phyloP scores from a whole-genome alignment of 441 rosid species.

The Gossypium trilobum region DNA sequence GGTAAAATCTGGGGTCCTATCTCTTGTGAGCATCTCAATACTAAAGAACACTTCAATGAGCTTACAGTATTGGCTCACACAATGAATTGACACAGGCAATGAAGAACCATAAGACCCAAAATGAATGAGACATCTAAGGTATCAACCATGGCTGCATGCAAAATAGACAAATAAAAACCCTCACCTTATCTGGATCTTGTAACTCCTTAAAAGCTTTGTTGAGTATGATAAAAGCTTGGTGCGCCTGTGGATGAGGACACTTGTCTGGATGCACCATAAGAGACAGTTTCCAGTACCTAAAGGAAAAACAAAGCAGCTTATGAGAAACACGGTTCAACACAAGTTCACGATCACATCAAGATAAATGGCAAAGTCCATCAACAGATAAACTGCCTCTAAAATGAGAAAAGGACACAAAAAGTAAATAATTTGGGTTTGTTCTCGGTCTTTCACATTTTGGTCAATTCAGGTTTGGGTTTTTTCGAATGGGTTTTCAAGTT shows the following conservation, averaged over 20 bases:
- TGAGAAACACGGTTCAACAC: conserved; percentile 5
- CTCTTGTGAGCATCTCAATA: background rate
- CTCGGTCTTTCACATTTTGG: background rate
- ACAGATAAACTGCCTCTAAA: background rate
- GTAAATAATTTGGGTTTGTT: background rate
- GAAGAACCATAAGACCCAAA: background rate
- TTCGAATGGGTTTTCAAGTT: background rate
- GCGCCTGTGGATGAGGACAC: conserved; percentile 88
- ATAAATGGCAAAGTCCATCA: background rate
- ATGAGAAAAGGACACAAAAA: background rate
- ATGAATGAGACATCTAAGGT: background rate
- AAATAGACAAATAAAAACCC: background rate
- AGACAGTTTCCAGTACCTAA: conserved; percentile 89
- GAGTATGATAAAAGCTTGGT: conserved; percentile 69
- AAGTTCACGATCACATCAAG: background rate
- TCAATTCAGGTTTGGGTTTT: background rate
- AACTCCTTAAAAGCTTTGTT: conserved; percentile 84
- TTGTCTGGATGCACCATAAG: conserved; percentile 94
- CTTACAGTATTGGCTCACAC: background rate
- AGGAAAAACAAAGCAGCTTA: background rate
- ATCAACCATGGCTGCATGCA: background rate
- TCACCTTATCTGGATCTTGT: conserved; percentile 78
- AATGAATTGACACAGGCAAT: background rate
- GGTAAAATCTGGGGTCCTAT: background rate
- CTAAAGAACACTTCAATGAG: background rate